These are phyloP conservation scores for Melanomma pulvis-pyrius DNA, from an alignment of 495 filamentous ascomycete species.

Conservation along the genomic window DNA sequence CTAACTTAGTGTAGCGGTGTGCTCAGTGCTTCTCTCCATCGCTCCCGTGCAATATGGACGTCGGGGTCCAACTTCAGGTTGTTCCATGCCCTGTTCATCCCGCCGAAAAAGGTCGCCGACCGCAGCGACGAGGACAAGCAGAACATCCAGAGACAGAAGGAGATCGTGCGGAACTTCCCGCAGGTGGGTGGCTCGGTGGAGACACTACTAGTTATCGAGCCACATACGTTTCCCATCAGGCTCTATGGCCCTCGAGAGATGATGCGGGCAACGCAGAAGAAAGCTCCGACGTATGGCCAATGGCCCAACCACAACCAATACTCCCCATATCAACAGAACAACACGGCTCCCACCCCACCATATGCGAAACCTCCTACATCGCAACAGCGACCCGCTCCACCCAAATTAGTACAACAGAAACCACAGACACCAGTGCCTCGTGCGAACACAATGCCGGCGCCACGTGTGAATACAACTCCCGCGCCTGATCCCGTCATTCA, in stretches of 20 bases:
- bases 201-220: constrained; percentile 75
- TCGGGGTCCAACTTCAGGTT: constrained; percentile 83
- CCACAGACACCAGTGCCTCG: constrained; percentile 44
- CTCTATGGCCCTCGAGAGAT: constrained; percentile 83
- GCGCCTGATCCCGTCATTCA: constrained; percentile 90
- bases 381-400: constrained; percentile 29
- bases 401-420: constrained; percentile 18
- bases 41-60: constrained; percentile 87
- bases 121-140: constrained; percentile 72
- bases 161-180: constrained; percentile 81
- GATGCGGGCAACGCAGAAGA: constrained; percentile 25
- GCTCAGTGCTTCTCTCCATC: constrained; percentile 75
- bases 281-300: constrained; percentile 30
- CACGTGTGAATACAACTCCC: constrained; percentile 12
- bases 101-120: constrained; percentile 41
- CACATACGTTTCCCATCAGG: constrained; percentile 85
- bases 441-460: not conserved
- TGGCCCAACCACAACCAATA: constrained; percentile 35
- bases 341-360: constrained; percentile 11
- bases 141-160: constrained; percentile 73
- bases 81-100: constrained; percentile 83
- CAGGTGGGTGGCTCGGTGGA: constrained; percentile 49
- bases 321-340: constrained; percentile 24
- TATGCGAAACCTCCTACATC: constrained; percentile 8
- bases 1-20: constrained; percentile 64